phyloP scores from a whole-genome alignment of 768 basidiomycete genomes.

The Auriscalpium microsporum region DNA sequence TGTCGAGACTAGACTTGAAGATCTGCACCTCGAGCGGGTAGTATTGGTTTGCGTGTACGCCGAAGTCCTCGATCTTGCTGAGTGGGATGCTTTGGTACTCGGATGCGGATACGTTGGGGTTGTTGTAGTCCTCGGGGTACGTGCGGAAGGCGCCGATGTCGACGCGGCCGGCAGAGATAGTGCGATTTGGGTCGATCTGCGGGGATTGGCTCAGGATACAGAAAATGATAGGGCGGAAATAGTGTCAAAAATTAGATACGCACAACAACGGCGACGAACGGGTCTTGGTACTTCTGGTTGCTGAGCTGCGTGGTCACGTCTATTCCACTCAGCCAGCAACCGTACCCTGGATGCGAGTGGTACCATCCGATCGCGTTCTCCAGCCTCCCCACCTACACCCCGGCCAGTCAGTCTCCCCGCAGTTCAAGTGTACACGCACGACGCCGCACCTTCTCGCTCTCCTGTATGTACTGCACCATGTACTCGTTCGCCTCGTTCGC shows the following conservation, averaged over 20 bases:
- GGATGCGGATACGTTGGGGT: constrained; percentile 56
- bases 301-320: constrained; percentile 96
- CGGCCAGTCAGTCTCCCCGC: not conserved
- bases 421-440: not conserved
- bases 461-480: constrained; percentile 89
- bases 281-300: constrained; percentile 92
- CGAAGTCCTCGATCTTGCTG: constrained; percentile 97
- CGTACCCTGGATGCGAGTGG: constrained; percentile 97
- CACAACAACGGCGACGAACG: constrained; percentile 95
- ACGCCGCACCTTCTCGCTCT: constrained; percentile 61
- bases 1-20: constrained; percentile 88
- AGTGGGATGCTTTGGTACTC: constrained; percentile 97
- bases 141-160: constrained; percentile 99
- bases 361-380: constrained; percentile 97
- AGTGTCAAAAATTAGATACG: constrained; percentile 21
- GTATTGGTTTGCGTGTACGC: constrained; percentile 95
- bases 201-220: not conserved
- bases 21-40: constrained; percentile 92
- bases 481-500: constrained; percentile 95
- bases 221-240: not conserved
- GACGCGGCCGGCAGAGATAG: constrained; percentile 95
- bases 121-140: constrained; percentile 91
- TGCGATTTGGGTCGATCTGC: constrained; percentile 96
- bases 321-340: constrained; percentile 98
- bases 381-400: constrained; percentile 61